phyloP scores from a whole-genome alignment of 163 green algal species.

The Coccomyxa subellipsoidea region DNA sequence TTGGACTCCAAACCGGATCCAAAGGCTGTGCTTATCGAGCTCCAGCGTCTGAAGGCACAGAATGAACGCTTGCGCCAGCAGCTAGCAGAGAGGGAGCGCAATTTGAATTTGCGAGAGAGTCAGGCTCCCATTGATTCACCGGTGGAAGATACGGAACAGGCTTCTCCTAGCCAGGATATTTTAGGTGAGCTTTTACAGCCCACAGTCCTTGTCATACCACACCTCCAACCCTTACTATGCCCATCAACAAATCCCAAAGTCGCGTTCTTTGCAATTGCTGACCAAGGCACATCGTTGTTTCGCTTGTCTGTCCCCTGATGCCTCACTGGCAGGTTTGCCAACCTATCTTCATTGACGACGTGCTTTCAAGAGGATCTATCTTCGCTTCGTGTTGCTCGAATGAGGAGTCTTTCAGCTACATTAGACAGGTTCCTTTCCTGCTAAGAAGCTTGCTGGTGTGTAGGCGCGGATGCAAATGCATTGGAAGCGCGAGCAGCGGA shows the following conservation, averaged over 20 bases:
- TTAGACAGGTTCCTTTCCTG: too few relatives aligned
- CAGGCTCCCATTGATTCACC: neutral
- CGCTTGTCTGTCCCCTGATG: too few relatives aligned
- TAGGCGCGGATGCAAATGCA: too few relatives aligned
- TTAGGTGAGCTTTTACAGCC: neutral
- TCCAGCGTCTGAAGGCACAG: conserved; percentile 9
- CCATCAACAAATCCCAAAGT: neutral
- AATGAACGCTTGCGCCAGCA: conserved; percentile 14
- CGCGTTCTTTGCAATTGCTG: neutral
- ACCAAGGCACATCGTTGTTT: too few relatives aligned
- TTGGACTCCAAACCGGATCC: neutral
- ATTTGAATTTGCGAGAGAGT: neutral
- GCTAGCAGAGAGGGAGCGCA: neutral
- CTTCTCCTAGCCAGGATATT: neutral
- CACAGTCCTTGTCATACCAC: neutral
- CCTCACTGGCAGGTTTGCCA: too few relatives aligned
- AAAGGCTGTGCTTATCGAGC: neutral
- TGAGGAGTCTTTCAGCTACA: too few relatives aligned
- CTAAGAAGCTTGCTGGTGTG: too few relatives aligned
- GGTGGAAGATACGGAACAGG: neutral
- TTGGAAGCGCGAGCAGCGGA: too few relatives aligned
- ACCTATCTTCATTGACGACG: too few relatives aligned
- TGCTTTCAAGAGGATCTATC: too few relatives aligned
- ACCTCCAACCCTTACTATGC: neutral
- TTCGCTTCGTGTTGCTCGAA: too few relatives aligned